phyloP scores from a whole-genome alignment of 164 flowering plant species.

The Chloranthus sessilifolius region DNA sequence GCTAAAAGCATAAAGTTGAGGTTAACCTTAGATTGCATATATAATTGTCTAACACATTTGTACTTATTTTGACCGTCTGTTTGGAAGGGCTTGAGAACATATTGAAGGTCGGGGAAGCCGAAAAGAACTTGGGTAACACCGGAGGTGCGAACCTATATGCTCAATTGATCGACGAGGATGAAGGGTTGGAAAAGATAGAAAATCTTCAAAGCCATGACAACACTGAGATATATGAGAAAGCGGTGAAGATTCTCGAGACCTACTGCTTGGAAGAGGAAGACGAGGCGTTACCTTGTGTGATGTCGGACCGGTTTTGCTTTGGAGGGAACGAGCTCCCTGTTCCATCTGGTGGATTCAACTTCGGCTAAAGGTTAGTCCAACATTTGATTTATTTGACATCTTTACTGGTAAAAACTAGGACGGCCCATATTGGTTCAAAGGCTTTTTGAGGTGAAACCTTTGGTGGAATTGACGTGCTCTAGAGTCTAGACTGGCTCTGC shows the following conservation, averaged over 20 bases:
- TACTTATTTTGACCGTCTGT: conserved; percentile 71
- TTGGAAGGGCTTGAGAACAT: conserved; percentile 76
- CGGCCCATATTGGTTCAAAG: no score
- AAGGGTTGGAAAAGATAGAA: conserved; percentile 73
- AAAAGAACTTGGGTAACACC: conserved; percentile 41
- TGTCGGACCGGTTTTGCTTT: conserved; percentile 46
- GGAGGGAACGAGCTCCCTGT: conserved; percentile 43
- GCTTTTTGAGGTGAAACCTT: no score
- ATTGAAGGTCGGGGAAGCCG: conserved; percentile 71
- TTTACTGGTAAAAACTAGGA: no score
- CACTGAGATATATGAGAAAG: conserved; percentile 68
- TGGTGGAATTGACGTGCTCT: no score
- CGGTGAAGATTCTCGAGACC: conserved; percentile 69
- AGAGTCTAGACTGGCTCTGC: no score
- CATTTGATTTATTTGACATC: no score
- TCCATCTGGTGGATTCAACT: conserved; percentile 69
- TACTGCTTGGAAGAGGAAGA: conserved; percentile 80
- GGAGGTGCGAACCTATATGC: conserved; percentile 56
- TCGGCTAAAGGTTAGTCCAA: conserved; percentile 53
- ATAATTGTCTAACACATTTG: no score
- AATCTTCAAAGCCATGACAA: conserved; percentile 67
- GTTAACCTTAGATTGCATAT: no score
- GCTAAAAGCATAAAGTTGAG: no score
- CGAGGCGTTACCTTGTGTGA: conserved; percentile 40
- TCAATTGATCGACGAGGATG: conserved; percentile 71